Base-by-base conservation (phyloP, 768 basidiomycete genomes). In the Strobilomyces confusus region DNA sequence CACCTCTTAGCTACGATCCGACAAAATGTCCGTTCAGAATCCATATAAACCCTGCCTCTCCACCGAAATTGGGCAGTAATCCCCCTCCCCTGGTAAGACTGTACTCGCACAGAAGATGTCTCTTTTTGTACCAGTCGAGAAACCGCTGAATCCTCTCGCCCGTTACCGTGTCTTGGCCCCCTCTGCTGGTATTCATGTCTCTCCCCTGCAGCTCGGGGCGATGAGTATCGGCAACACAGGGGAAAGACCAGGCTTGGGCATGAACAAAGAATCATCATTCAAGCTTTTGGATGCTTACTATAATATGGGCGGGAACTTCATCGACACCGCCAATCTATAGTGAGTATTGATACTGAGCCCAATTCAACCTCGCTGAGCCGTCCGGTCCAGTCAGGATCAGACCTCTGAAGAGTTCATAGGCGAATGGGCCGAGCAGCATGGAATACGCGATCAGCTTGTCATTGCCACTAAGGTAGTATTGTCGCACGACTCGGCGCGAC, bases 351-450 rank as follows among this genome's bases (percentile, higher is more conserved):
- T 36, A 36, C 17, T 1, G 33, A 33, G 32, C 32, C 34, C 15
- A 5, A 36, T 15, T 17, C 17, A 7, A 1, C 4, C 15, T 36
- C 17, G 34, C 34, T 36, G 17, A n/a, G 34, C 5, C 17, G 6
- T 7, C 33, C 9, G 19, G 11, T 15, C 14, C 41, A 77, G 74
- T 54, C 79, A 83, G 61, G 75, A 81, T 50, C 82, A 77, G 56
- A 59, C 74, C 19, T 81, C 79, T 4, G 82, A 87, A 58, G 51
- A 56, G 48, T 74, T 76, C 63, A 68, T 80, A 25, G 78, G 79
- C 19, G 77, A 78, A 58, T 80, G 79, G 77, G 73, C 73, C 60
- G 70, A 74, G 58, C 51, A 58, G 36, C 67, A 75, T 20, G 69
- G 67, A 2, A 69, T 73, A 47, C 71, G 78, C 20, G 73, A 79